Conservation (phyloP, 345 rosid genomes). For the Hevea brasiliensis region DNA sequence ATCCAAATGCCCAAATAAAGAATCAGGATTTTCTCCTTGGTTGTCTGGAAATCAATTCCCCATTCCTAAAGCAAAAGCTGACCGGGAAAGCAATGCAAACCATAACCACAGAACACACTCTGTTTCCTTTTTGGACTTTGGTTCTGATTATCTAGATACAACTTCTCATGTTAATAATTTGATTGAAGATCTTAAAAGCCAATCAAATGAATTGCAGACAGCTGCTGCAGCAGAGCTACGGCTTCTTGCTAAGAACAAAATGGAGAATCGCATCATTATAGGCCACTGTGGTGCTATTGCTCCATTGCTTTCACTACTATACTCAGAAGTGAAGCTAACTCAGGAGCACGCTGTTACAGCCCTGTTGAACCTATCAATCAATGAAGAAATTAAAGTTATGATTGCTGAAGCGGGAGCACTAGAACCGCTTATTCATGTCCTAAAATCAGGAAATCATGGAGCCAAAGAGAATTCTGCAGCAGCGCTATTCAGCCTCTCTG, state of each 20-base stretch:
- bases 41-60: slow-evolving; percentile 33
- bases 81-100: slow-evolving; percentile 34
- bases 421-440: slow-evolving; percentile 77
- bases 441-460: slow-evolving; percentile 71
- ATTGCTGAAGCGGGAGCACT: slow-evolving; percentile 74
- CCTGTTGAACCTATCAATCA: slow-evolving; percentile 80
- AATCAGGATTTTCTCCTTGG: slow-evolving; percentile 45
- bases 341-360: slow-evolving; percentile 96
- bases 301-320: slow-evolving; percentile 66
- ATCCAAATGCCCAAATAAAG: slow-evolving; percentile 35
- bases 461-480: slow-evolving; percentile 95
- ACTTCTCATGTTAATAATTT: slow-evolving; percentile 50
- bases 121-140: slow-evolving; percentile 34
- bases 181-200: slow-evolving; percentile 65
- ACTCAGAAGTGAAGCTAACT: slow-evolving; percentile 56
- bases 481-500: slow-evolving; percentile 77
- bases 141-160: slow-evolving; percentile 45
- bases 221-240: slow-evolving; percentile 86
- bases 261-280: slow-evolving; percentile 65
- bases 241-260: slow-evolving; percentile 62
- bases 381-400: slow-evolving; percentile 65
- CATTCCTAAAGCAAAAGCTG: slow-evolving; percentile 34
- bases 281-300: slow-evolving; percentile 66
- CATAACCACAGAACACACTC: slow-evolving; percentile 28
- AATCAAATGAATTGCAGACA: slow-evolving; percentile 50